phyloP scores from a whole-genome alignment of 345 rosid genomes.

The Citrus hindsii region DNA sequence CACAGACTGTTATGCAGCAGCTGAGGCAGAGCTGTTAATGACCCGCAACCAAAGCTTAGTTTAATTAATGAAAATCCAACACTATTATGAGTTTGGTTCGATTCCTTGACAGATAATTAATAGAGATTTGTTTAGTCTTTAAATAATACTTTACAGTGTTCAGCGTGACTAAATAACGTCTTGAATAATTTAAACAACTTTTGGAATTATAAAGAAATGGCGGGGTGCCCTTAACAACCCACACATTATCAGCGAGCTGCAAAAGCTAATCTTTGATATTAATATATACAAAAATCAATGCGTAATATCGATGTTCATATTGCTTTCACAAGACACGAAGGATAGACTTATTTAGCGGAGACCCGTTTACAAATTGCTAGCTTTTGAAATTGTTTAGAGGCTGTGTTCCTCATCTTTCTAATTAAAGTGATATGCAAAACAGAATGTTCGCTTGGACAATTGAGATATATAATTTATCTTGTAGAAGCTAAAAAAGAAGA shows the following conservation, averaged over 20 bases:
- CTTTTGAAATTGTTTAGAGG: constrained; percentile 1
- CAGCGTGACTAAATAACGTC: not conserved
- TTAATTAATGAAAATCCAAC: not conserved
- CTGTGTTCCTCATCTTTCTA: not conserved
- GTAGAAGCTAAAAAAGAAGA: too few relatives aligned
- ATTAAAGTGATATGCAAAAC: not conserved
- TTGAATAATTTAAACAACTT: not conserved
- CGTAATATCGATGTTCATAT: not conserved
- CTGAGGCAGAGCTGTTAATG: not conserved
- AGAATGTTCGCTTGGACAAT: too few relatives aligned
- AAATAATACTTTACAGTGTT: not conserved
- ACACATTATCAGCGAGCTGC: not conserved
- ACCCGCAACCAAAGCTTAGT: not conserved
- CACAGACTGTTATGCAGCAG: not conserved
- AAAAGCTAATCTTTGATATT: not conserved
- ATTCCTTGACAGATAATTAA: not conserved
- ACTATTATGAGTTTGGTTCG: not conserved
- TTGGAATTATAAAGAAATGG: not conserved
- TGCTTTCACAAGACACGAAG: not conserved
- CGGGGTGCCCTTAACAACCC: not conserved
- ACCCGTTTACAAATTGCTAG: not conserved
- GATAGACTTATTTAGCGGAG: not conserved
- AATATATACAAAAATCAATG: not conserved
- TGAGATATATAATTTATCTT: too few relatives aligned
- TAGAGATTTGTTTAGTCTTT: not conserved